phyloP scores from a whole-genome alignment of 1,139 yeast species.

The Taphrina flavorubra region DNA sequence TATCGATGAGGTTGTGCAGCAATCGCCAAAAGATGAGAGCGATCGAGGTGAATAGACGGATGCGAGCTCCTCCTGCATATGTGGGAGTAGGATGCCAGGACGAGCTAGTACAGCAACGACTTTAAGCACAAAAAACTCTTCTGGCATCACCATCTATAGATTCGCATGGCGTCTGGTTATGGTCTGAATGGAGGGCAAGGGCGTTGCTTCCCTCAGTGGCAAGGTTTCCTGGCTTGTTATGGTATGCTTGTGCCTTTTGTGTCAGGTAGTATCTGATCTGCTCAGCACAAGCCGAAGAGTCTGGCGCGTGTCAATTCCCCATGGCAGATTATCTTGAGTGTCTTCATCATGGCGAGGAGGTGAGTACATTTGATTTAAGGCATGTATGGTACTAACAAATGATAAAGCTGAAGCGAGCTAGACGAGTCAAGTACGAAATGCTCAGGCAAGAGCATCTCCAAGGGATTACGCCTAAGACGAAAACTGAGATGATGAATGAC shows the following conservation, averaged over 20 bases:
- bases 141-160: no score
- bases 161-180: constrained; percentile 52
- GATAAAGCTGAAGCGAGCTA: constrained; percentile 25
- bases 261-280: no score
- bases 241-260: background rate
- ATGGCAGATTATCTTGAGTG: constrained; percentile 60
- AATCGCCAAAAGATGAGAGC: constrained; percentile 3
- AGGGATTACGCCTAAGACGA: constrained; percentile 36
- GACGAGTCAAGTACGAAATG: constrained; percentile 33
- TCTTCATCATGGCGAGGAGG: constrained; percentile 58
- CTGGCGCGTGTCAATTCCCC: constrained; percentile 53
- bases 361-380: constrained; percentile 26
- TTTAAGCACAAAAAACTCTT: no score
- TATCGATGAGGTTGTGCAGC: background rate
- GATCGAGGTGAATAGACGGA: background rate
- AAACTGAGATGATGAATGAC: constrained; percentile 39
- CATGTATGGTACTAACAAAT: background rate
- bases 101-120: background rate
- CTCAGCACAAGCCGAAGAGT: constrained; percentile 47
- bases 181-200: constrained; percentile 58
- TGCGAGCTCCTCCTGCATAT: constrained; percentile 9
- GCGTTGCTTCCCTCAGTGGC: constrained; percentile 56
- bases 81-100: background rate
- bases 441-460: constrained; percentile 33
- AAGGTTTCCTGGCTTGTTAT: constrained; percentile 28